Evolutionary conservation across 441 rosid species (phyloP).

Genomic region (Adansonia madagascariensis): DNA sequence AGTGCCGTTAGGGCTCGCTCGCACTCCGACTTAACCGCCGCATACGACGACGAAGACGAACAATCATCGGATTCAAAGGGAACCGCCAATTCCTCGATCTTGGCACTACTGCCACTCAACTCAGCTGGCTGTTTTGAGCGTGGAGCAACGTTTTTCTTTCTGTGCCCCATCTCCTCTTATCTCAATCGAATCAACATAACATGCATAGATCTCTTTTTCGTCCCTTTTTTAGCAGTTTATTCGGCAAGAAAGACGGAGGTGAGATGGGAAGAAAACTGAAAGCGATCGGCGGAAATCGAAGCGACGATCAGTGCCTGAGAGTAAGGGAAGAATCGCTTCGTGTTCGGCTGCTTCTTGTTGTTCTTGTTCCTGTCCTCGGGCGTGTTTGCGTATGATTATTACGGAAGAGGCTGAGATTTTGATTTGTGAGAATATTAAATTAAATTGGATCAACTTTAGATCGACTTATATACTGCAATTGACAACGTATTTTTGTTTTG

Average conservation of each 20-base stretch:
- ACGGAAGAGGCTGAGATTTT: too few relatives aligned
- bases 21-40: slow-evolving; percentile 72
- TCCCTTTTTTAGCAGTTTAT: neutral
- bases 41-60: slow-evolving; percentile 38
- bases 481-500: too few relatives aligned
- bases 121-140: slow-evolving; percentile 54
- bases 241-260: neutral
- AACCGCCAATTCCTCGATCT: slow-evolving; percentile 38
- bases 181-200: slow-evolving; percentile 29
- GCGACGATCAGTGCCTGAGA: neutral
- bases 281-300: neutral
- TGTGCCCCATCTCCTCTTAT: slow-evolving; percentile 67
- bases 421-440: too few relatives aligned
- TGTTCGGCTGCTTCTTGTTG: neutral
- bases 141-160: slow-evolving; percentile 60
- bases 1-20: slow-evolving; percentile 80
- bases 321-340: neutral
- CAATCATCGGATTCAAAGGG: slow-evolving; percentile 34
- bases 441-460: too few relatives aligned
- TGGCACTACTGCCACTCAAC: slow-evolving; percentile 18
- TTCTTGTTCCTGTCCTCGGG: neutral
- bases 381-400: too few relatives aligned
- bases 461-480: too few relatives aligned
- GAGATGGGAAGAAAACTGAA: slow-evolving; percentile 6
- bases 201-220: slow-evolving; percentile 24